Base-by-base conservation (phyloP, 768 basidiomycete genomes). In the Paxillus rubicundulus region DNA sequence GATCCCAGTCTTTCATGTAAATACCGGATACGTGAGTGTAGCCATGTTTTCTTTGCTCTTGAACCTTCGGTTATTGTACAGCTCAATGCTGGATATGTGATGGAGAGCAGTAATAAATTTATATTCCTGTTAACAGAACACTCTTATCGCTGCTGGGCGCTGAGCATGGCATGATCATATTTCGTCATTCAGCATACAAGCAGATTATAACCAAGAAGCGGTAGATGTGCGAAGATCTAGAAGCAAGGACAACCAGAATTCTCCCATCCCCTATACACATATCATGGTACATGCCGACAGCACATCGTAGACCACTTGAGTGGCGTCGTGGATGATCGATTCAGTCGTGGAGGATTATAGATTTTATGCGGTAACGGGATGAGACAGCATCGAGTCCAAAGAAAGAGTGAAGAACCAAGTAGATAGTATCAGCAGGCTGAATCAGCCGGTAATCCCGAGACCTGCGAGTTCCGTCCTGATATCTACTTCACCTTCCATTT, bases 401-500 rank as follows among this genome's bases (percentile, higher is more conserved):
- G 5, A 39, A 18, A 9, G 9, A n/a, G 30, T 28, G 18, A 7
- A 4, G 27, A 24, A 12, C 24, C 3, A 5, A 13, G 16, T 24
- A 7, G 21, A 41, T 27, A n/a, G 9, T 27, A 38, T 14, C 10
- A 28, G 30, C 32, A 27, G 37, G 32, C 10, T 5, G 28, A 13
- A 28, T 61, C 40, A 70, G 27, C 54, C 63, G 3, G 57, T 20
- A 33, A 63, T n/a, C 40, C 56, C 67, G 3, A 78, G 66, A 21
- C 61, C 58, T 10, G 76, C 67, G 44, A 98, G 82, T 74, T 97
- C 95, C 65, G 83, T 84, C 62, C 84, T 76, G 63, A 98, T 92
- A 54, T 89, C 89, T 9, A 67, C 79, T 70, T 98, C 95, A 9
- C 86, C 86, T 38, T 97, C 94, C 62, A 98, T 96, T 82, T 99